phyloP scores from a whole-genome alignment of 192 early-diverging fungal species.

The Podila epicladia region DNA sequence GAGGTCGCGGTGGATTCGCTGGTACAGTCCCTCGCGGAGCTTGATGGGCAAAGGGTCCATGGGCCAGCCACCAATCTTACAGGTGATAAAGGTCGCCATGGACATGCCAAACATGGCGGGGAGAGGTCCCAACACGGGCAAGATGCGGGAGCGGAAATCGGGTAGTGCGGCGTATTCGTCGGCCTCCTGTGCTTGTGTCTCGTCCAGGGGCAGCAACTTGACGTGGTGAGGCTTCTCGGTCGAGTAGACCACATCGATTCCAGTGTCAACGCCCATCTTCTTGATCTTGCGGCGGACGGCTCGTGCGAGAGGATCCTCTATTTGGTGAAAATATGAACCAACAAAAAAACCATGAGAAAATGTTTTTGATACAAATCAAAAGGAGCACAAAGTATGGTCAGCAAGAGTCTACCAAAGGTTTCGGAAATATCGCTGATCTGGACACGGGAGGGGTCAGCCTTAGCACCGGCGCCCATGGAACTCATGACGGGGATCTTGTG shows the following conservation, averaged over 20 bases:
- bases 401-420: conserved; percentile 71
- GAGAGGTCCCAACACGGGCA: conserved; percentile 87
- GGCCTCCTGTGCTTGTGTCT: conserved; percentile 81
- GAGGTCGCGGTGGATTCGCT: conserved; percentile 78
- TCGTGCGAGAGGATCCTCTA: conserved; percentile 93
- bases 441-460: conserved; percentile 94
- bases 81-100: conserved; percentile 89
- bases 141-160: conserved; percentile 89
- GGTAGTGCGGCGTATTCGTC: conserved; percentile 94
- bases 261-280: conserved; percentile 73
- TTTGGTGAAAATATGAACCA: neutral
- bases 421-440: conserved; percentile 97
- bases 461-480: conserved; percentile 98
- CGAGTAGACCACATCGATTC: conserved; percentile 95
- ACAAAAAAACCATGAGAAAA: neutral
- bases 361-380: neutral
- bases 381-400: neutral
- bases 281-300: conserved; percentile 83
- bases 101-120: conserved; percentile 96
- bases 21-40: conserved; percentile 77
- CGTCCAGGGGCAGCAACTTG: conserved; percentile 89
- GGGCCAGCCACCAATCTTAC: conserved; percentile 68
- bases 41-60: conserved; percentile 81
- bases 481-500: conserved; percentile 83
- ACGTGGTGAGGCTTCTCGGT: conserved; percentile 94